Evolutionary conservation across 2,329 filamentous ascomycete genomes (phyloP), one percentile per base, ranked within the genome.

Genomic region (Hypoxylon sp.): DNA sequence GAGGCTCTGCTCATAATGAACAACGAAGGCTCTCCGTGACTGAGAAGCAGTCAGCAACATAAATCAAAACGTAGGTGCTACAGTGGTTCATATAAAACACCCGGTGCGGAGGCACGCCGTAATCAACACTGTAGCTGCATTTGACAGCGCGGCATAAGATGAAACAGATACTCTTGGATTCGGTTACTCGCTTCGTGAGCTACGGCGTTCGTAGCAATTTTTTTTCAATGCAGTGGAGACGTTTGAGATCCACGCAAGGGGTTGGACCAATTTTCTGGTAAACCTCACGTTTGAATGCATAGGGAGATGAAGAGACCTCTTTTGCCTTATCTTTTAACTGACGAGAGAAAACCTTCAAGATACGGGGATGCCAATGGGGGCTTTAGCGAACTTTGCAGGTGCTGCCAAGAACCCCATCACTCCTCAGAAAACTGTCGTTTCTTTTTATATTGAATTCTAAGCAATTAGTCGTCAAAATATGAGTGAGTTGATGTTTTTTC

Each of bases 51-150:
- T 60, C 64, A 69, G 55, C 64, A 60, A 32, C 48, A 52, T 25
- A n/a, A 62, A 61, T 14, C 46, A 57, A 69, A 69, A 63, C 60
- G 48, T 41, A 58, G 46, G 46, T 49, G 51, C 52, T 58, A 56
- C 57, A 38, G 41, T 23, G 19, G 43, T 19, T 34, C 38, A 51
- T 34, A 30, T 25, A 41, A 28, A 56, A 60, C 34, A 45, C 9
- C 17, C 7, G 38, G 17, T 10, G 38, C 38, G 9, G 19, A 21
- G 13, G 23, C 23, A 34, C 30, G 17, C 30, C 41, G 19, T 17
- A 13, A 43, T 41, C 19, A 28, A 30, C 34, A 25, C 48, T 19
- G 17, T 52, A 53, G 23, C 25, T 34, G 6, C 23, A 13, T 19
- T 32, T 13, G 25, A 55, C 46, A 43, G 46, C n/a, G 34, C 30